Base-by-base conservation (phyloP, 495 filamentous ascomycete genomes). In the Talaromyces proteolyticus region DNA sequence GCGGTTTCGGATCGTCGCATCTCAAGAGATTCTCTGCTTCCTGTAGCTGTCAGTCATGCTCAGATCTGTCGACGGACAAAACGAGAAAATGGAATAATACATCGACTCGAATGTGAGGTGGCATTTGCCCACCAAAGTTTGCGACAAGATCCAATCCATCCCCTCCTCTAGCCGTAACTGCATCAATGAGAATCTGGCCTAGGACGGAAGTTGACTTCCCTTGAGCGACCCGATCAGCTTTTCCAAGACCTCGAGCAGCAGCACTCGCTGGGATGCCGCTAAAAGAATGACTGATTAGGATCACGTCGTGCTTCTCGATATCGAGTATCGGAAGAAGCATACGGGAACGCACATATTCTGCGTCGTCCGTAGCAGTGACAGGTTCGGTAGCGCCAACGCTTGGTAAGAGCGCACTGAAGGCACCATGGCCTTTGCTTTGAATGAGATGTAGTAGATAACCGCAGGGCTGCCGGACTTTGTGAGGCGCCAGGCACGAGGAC, bases 241-340 rank as follows among this genome's bases (percentile, higher is more conserved):
- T 60, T 11, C 49, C 42, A 4, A 63, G 36, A 0, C 58, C 57
- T 8, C 7, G 36, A 0, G 62, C 63, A 3, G 62, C 64, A 4
- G 56, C 56, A 1, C 59, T 53, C 5, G 59, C 63, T 6, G 60
- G 61, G 48, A 65, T 60, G 1, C 63, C 60, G 1, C 57, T 60
- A 29, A 66, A 69, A 3, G 63, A 66, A 47, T 69, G 65, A 49
- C 63, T 53, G 11, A 65, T 36, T 3, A 67, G 42, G 7, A 64
- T 45, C 8, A 65, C 53, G 17, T 66, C 56, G 40, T 53, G 53
- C 21, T 62, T 55, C 19, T 53, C 58, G 16, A 59, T 49, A 25
- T 62, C 63, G 1, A 66, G 52, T 3, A 64, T 22, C 2, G 56
- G 42, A n/a, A 38, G 44, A 21, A 47, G 16, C 44, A 47, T 34